Percentiles rank a stretch among this genome's conserved stretches.
phyloP scores from a whole-genome alignment of 352 stramenopile genomes.

The Pythium plurisporium region DNA sequence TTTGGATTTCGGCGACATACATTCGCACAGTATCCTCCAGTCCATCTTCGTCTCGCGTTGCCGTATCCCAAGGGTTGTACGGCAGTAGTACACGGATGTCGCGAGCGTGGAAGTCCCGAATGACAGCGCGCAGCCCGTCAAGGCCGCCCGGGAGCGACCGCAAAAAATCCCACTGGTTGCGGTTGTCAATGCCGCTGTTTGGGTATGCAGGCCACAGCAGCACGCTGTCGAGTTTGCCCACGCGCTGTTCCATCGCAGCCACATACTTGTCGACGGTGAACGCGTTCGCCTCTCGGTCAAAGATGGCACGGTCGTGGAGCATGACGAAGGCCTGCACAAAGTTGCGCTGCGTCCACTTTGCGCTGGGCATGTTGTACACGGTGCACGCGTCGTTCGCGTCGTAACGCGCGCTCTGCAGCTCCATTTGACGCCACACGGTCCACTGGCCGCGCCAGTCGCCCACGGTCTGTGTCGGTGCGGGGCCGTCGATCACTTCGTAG shows the following conservation, averaged over 20 bases:
- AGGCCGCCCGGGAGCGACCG: slow-evolving; percentile 55
- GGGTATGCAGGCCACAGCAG: slow-evolving; percentile 80
- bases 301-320: slow-evolving; percentile 75
- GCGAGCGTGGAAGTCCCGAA: slow-evolving; percentile 56
- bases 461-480: slow-evolving; percentile 26
- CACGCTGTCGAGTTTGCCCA: slow-evolving; percentile 73
- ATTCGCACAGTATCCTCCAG: slow-evolving; percentile 56
- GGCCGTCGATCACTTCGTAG: slow-evolving; percentile 79
- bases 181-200: slow-evolving; percentile 77
- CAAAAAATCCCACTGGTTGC: slow-evolving; percentile 78
- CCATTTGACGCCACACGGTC: slow-evolving; percentile 64
- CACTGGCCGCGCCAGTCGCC: slow-evolving; percentile 55
- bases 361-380: slow-evolving; percentile 59
- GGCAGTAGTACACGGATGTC: slow-evolving; percentile 66
- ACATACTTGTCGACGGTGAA: slow-evolving; percentile 77
- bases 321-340: slow-evolving; percentile 77
- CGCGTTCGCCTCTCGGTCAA: slow-evolving; percentile 49
- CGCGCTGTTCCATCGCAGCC: slow-evolving; percentile 37
- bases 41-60: slow-evolving; percentile 50
- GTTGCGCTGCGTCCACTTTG: slow-evolving; percentile 73
- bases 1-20: slow-evolving; percentile 69
- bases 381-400: slow-evolving; percentile 45
- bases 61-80: slow-evolving; percentile 84
- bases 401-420: slow-evolving; percentile 65
- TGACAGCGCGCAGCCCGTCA: slow-evolving; percentile 34